Evolutionary conservation across 495 filamentous ascomycete genomes (phyloP).

Genomic region (Aspergillus nidulans): DNA sequence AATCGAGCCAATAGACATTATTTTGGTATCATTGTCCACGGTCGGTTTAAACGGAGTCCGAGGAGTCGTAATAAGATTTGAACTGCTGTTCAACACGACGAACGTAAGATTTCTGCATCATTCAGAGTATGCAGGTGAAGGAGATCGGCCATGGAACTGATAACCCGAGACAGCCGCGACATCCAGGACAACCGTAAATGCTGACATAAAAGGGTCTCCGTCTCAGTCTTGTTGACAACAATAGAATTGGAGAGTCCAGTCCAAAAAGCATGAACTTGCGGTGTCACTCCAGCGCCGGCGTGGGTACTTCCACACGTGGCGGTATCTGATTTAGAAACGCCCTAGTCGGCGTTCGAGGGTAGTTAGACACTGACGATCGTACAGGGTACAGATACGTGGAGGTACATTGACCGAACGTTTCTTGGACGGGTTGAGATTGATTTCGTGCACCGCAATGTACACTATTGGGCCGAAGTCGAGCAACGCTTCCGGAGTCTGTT

Average conservation of each 20-base stretch:
- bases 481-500: slow-evolving; percentile 40
- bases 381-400: background rate
- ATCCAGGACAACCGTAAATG: slow-evolving; percentile 5
- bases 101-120: slow-evolving; percentile 1
- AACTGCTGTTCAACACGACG: background rate
- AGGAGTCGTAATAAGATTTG: too few species aligned
- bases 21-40: background rate
- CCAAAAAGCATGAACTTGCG: background rate
- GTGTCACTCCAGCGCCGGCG: background rate
- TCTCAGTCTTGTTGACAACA: slow-evolving; percentile 4
- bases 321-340: background rate
- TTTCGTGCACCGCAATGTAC: too few species aligned
- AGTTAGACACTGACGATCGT: background rate
- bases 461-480: slow-evolving; percentile 16
- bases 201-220: background rate
- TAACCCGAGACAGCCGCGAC: background rate
- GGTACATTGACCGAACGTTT: background rate
- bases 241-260: slow-evolving; percentile 3
- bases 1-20: background rate
- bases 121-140: background rate
- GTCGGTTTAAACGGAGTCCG: too few species aligned
- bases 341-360: background rate
- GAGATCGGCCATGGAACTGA: background rate
- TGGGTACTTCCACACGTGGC: slow-evolving; percentile 14
- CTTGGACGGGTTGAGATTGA: too few species aligned